Evolutionary conservation across 768 basidiomycete species (phyloP), one percentile per base, ranked within the genome.

Genomic region (Leccinum ochraceum): DNA sequence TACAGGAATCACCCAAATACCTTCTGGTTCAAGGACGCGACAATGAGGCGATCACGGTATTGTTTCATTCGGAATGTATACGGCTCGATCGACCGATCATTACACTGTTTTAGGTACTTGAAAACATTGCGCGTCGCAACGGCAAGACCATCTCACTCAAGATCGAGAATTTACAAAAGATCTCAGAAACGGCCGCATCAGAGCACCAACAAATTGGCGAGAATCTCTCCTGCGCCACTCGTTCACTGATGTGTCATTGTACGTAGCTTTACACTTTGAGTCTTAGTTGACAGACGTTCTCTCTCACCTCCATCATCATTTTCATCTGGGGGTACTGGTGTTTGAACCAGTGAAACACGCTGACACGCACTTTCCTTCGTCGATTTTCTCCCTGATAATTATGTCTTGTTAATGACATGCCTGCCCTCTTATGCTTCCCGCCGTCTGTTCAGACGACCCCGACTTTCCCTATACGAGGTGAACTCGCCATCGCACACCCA

Each of bases 401-500:
- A 26, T 26, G 26, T 26, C 26, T 26, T 26, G 26, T 26, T 26
- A 26, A 26, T 26, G 26, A 26, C 26, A 26, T 26, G 26, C 26
- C 26, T 26, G 26, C 26, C 26, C 26, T 26, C 26, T 26, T 26
- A 26, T 26, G 17, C 75, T 49, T 79, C 78, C 39, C 80, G 76
- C 37, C 66, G 75, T 52, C 79, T 74, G 70, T 85, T 85, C 48
- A 77, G 58, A n/a, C 75, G 77, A 1, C 83, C 82, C 61, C 79
- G 81, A 55, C 72, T 75, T 53, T 85, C 84, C 7, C 84, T 85
- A 53, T 6, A 53, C 9, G 3, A 28, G 1, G 26, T 55, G 10
- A 53, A 20, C 44, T 3, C 44, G 46, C 55, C 26, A 42, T 17
- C 3, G 16, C 14, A 24, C n/a, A 4, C 1, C 3, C 22, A 7